These are phyloP conservation scores for Yarrowia hollandica DNA, from an alignment of 805 yeast genomes.

Conservation along the genomic window DNA sequence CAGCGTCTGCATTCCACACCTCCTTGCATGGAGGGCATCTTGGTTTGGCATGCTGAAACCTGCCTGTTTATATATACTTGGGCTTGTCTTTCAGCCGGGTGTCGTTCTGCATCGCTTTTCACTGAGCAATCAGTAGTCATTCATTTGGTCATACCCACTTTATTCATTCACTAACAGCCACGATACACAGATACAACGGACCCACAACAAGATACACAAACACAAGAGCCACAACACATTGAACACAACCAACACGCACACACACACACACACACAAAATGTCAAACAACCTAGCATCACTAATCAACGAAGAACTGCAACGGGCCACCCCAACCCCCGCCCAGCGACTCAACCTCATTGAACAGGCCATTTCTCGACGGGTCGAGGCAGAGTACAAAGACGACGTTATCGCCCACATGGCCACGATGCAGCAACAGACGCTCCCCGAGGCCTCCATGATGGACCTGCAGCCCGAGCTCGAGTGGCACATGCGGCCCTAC, in stretches of 20 bases:
- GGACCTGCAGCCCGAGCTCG: slow-evolving; percentile 84
- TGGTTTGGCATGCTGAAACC: slow-evolving; percentile 8
- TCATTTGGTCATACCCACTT: neutral
- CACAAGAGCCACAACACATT: neutral
- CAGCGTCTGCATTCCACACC: slow-evolving; percentile 23
- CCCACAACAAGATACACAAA: too few species aligned
- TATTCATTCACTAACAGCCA: neutral
- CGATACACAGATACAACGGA: neutral
- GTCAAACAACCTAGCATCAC: slow-evolving; percentile 27
- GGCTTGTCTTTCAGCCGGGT: neutral
- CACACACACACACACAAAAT: neutral
- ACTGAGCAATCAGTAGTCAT: slow-evolving; percentile 20
- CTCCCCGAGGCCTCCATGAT: slow-evolving; percentile 63
- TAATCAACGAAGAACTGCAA: slow-evolving; percentile 21
- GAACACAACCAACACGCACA: neutral
- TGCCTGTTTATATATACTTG: slow-evolving; percentile 15
- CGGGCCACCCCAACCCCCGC: slow-evolving; percentile 11
- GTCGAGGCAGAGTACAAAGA: slow-evolving; percentile 43
- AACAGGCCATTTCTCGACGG: slow-evolving; percentile 31
- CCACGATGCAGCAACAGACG: slow-evolving; percentile 40
- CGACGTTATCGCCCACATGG: slow-evolving; percentile 43
- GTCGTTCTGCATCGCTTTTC: neutral
- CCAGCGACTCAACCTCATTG: slow-evolving; percentile 33
- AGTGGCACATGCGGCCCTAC: slow-evolving; percentile 68
- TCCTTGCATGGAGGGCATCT: slow-evolving; percentile 24